phyloP scores from a whole-genome alignment of 2,329 filamentous ascomycete species.

The Cladophialophora immunda region DNA sequence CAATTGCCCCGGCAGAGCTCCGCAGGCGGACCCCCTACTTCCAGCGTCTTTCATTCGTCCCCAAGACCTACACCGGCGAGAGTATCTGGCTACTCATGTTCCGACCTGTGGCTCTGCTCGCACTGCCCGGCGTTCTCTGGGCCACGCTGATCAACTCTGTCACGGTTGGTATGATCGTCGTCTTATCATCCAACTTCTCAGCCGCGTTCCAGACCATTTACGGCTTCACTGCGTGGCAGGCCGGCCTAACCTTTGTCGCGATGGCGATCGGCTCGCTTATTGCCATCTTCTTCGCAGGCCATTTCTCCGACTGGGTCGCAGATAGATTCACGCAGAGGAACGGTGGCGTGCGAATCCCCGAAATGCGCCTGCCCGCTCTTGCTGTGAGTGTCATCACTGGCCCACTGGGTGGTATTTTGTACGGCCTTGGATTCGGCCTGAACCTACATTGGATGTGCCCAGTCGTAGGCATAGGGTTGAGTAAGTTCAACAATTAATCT shows the following conservation, averaged over 20 bases:
- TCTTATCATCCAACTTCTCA: slow-evolving; percentile 39
- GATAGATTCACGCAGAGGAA: slow-evolving; percentile 54
- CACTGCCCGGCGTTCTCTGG: slow-evolving; percentile 36
- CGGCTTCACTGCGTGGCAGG: slow-evolving; percentile 7
- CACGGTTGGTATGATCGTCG: slow-evolving; percentile 44
- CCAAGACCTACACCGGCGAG: too few relatives aligned
- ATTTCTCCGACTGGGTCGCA: slow-evolving; percentile 61
- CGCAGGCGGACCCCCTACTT: too few relatives aligned
- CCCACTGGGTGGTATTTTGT: slow-evolving; percentile 6
- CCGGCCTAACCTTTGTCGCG: slow-evolving; percentile 61
- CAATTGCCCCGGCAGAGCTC: too few relatives aligned
- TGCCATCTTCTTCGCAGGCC: slow-evolving; percentile 60
- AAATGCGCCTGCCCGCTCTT: slow-evolving; percentile 57
- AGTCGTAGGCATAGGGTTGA: slow-evolving; percentile 10
- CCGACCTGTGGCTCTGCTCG: slow-evolving; percentile 33
- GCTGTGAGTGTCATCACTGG: slow-evolving; percentile 1
- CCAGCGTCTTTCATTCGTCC: too few relatives aligned
- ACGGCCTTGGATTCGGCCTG: slow-evolving; percentile 3
- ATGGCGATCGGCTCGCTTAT: slow-evolving; percentile 61
- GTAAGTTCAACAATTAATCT: slow-evolving; percentile 2
- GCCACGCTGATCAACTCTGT: slow-evolving; percentile 39
- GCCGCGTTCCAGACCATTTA: slow-evolving; percentile 31
- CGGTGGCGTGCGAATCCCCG: slow-evolving; percentile 53
- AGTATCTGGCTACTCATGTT: slow-evolving; percentile 15
- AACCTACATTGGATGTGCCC: slow-evolving; percentile 16